Percentiles rank a stretch among this genome's conserved stretches.
phyloP scores from a whole-genome alignment of 192 early-diverging fungal genomes.

The Radiomyces spectabilis region DNA sequence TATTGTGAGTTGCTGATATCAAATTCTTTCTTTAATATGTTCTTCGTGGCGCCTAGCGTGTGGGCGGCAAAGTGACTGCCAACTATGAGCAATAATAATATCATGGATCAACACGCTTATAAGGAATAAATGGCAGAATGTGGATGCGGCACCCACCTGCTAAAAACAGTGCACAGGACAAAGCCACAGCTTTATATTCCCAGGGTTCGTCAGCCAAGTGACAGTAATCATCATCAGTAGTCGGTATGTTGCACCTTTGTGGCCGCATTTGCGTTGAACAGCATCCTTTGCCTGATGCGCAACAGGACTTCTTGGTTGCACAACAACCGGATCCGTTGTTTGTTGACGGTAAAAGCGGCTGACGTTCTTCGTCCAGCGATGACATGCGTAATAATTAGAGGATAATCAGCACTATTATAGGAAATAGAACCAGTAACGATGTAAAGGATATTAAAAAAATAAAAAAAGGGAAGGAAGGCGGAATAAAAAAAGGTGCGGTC shows the following conservation, averaged over 20 bases:
- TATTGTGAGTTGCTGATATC: conserved; percentile 54
- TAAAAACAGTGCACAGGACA: conserved; percentile 50
- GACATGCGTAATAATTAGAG: too few species aligned
- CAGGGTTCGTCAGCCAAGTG: conserved; percentile 23
- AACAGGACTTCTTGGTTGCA: conserved; percentile 2
- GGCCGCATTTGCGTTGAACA: too few species aligned
- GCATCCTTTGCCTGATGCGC: too few species aligned
- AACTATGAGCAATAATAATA: conserved; percentile 27
- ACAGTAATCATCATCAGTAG: conserved; percentile 12
- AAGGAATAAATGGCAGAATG: neutral
- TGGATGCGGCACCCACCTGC: conserved; percentile 48
- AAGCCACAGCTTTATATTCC: conserved; percentile 48
- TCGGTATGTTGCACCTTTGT: neutral
- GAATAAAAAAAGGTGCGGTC: too few species aligned
- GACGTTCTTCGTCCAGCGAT: neutral
- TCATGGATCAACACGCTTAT: too few species aligned
- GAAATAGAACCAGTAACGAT: too few species aligned
- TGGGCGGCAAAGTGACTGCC: conserved; percentile 69
- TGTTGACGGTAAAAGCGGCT: too few species aligned
- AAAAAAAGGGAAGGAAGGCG: too few species aligned
- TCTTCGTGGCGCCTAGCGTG: conserved; percentile 64
- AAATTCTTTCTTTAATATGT: conserved; percentile 46
- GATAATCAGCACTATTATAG: too few species aligned
- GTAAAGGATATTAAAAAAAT: too few species aligned
- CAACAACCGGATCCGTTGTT: too few species aligned